These are phyloP conservation scores for Chaetomium cochliodes DNA, from an alignment of 495 filamentous ascomycete genomes.

Conservation along the genomic window DNA sequence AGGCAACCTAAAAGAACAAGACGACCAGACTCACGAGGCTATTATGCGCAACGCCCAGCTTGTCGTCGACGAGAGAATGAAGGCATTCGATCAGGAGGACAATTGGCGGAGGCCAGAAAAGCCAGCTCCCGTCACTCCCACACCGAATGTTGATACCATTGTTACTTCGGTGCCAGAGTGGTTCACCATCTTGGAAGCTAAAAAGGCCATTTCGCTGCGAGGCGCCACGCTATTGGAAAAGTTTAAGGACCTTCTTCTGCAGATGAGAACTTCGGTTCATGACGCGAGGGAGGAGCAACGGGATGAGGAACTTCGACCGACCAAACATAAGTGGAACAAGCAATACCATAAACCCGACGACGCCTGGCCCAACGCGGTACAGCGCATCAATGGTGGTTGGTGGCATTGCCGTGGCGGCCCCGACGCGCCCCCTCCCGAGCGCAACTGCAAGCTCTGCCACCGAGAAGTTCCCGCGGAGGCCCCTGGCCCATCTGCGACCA, in stretches of 20 bases:
- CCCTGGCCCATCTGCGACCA: not conserved
- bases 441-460: slow-evolving; percentile 34
- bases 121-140: not conserved
- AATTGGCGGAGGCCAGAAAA: not conserved
- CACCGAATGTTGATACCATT: slow-evolving; percentile 1
- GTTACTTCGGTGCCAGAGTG: slow-evolving; percentile 32
- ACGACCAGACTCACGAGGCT: not conserved
- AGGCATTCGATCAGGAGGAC: not conserved
- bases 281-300: slow-evolving; percentile 9
- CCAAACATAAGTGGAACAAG: slow-evolving; percentile 28
- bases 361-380: slow-evolving; percentile 33
- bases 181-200: slow-evolving; percentile 33
- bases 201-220: slow-evolving; percentile 19
- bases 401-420: slow-evolving; percentile 43
- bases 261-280: slow-evolving; percentile 16
- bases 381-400: slow-evolving; percentile 36
- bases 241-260: slow-evolving; percentile 19
- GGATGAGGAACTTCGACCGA: not conserved
- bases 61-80: not conserved
- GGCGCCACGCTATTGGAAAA: slow-evolving; percentile 10
- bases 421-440: slow-evolving; percentile 36
- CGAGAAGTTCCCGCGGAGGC: not conserved
- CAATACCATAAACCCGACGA: slow-evolving; percentile 37
- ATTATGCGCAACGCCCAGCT: not conserved
- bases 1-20: slow-evolving; percentile 2